Evolutionary conservation across 1,284 basidiomycete genomes (phyloP).

Genomic region (Naganishia sp.): DNA sequence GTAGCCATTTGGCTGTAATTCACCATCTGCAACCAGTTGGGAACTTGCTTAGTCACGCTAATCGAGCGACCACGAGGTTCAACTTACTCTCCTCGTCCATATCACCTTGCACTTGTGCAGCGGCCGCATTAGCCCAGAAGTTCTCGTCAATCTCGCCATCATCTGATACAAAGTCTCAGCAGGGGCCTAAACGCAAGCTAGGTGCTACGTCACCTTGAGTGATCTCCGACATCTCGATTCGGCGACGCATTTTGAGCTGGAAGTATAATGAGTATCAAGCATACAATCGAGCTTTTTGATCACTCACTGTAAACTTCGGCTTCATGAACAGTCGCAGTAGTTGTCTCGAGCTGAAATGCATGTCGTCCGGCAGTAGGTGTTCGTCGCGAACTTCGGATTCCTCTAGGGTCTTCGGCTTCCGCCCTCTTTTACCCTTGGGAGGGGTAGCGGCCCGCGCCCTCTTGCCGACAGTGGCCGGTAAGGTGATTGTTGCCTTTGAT

Average conservation of each 20-base stretch:
- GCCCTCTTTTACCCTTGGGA: conserved; percentile 60
- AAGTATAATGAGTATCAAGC: neutral
- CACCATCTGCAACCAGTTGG: conserved; percentile 51
- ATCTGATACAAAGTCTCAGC: conserved; percentile 41
- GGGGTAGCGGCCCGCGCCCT: conserved; percentile 46
- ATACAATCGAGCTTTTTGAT: conserved; percentile 7
- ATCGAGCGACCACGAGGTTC: neutral
- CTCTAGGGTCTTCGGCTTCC: conserved; percentile 54
- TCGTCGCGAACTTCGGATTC: conserved; percentile 66
- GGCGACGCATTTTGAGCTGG: conserved; percentile 78
- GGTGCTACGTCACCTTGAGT: neutral
- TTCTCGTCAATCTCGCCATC: conserved; percentile 88
- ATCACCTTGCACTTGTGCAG: conserved; percentile 64
- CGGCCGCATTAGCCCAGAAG: conserved; percentile 92
- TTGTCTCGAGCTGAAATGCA: conserved; percentile 91
- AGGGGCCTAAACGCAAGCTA: too few species aligned
- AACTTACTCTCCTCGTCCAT: conserved; percentile 59
- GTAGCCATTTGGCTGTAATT: conserved; percentile 68
- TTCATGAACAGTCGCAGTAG: conserved; percentile 92
- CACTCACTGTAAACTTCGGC: conserved; percentile 81
- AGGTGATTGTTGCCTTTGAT: conserved; percentile 65
- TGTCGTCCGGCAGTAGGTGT: conserved; percentile 89
- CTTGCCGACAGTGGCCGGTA: conserved; percentile 63
- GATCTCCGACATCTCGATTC: conserved; percentile 40
- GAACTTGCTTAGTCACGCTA: neutral